These are phyloP conservation scores for Solanum bulbocastanum DNA, from an alignment of 257 asterid genomes.

Conservation along the genomic window DNA sequence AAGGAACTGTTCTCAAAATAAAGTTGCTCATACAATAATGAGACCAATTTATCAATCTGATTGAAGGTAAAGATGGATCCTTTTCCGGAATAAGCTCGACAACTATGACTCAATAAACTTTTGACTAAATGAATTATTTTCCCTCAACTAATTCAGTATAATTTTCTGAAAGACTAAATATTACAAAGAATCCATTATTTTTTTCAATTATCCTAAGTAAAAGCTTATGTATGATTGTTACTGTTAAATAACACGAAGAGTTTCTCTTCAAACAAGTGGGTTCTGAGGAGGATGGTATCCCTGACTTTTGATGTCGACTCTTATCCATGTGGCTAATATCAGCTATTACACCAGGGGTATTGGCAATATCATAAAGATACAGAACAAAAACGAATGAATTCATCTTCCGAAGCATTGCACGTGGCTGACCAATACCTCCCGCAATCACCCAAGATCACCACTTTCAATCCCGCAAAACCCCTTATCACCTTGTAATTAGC, in stretches of 20 bases:
- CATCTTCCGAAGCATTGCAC: too few relatives aligned
- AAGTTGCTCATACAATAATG: neutral
- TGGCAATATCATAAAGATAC: too few relatives aligned
- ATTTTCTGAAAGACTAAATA: neutral
- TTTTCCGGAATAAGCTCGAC: neutral
- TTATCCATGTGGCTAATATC: too few relatives aligned
- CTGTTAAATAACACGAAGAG: neutral
- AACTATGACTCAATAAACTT: neutral
- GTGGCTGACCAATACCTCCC: too few relatives aligned
- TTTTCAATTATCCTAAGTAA: neutral
- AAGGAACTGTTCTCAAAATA: neutral
- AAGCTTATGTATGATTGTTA: neutral
- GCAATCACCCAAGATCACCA: too few relatives aligned
- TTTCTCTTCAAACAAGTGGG: neutral
- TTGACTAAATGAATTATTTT: neutral
- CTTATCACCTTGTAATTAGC: too few relatives aligned
- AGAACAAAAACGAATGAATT: too few relatives aligned
- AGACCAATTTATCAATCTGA: neutral
- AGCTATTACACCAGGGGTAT: too few relatives aligned
- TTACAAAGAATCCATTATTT: neutral
- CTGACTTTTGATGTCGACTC: neutral
- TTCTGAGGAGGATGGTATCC: neutral
- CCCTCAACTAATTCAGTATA: neutral
- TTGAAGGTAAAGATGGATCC: neutral
- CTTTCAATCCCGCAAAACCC: too few relatives aligned